A percentile compares a stretch with the other conserved stretches of the same genome.
Evolutionary conservation across 2,329 filamentous ascomycete species (phyloP).

Genomic region (Fusarium austroafricanum): DNA sequence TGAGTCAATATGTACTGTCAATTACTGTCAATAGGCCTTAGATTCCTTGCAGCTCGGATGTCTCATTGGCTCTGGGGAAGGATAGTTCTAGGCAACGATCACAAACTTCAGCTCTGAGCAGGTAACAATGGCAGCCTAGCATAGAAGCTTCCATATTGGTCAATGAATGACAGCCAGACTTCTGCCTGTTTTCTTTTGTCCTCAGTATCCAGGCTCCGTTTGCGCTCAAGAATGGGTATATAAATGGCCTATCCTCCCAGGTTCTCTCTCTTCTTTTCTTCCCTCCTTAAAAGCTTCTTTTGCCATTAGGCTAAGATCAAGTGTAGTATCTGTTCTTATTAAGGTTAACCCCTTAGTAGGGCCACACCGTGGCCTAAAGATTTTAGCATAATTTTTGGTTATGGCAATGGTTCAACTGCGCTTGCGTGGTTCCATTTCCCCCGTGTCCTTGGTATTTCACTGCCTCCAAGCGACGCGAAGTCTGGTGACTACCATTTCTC

Average conservation of each 20-base stretch:
- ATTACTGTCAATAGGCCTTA: no score
- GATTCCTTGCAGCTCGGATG: no score
- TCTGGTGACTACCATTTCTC: background rate
- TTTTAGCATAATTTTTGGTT: conserved; percentile 39
- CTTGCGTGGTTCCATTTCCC: conserved; percentile 34
- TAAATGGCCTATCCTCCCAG: background rate
- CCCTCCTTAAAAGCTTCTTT: conserved; percentile 28
- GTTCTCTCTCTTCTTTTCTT: background rate
- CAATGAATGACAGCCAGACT: background rate
- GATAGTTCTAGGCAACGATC: conserved; percentile 4
- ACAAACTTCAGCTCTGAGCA: conserved; percentile 11
- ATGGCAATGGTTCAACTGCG: conserved; percentile 18
- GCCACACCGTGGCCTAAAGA: background rate
- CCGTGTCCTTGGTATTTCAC: conserved; percentile 47
- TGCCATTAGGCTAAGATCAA: conserved; percentile 43
- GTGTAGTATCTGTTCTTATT: conserved; percentile 48
- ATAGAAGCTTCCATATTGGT: background rate
- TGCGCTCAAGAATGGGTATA: conserved; percentile 7
- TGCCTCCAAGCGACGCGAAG: conserved; percentile 42
- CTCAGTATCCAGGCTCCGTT: conserved; percentile 16
- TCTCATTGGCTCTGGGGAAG: no score
- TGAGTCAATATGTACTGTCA: no score
- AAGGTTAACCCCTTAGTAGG: conserved; percentile 41
- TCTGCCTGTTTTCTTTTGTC: background rate
- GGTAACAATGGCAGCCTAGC: conserved; percentile 7